Evolutionary conservation across 768 basidiomycete genomes (phyloP), one percentile per base, ranked within the genome.

Genomic region (Tricholoma matsutake): DNA sequence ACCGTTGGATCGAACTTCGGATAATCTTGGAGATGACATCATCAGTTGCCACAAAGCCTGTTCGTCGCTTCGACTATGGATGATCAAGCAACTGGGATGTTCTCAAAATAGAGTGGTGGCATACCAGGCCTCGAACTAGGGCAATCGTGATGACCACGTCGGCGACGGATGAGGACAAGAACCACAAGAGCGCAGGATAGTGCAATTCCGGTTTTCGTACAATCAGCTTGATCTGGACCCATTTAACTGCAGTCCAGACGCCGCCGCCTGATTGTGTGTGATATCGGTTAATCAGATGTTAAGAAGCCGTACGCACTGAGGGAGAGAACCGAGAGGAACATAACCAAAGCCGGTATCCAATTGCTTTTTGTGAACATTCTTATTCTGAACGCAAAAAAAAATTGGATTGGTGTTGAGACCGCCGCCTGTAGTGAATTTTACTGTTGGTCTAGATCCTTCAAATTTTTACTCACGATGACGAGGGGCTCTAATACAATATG

Each of bases 331-430:
- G 64, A 62, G 9, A 69, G 43, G 2, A 69, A 9, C 4, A 52
- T 49, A 11, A 72, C 62, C 18, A 65, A 1, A 16, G 31, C 22
- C 16, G 67, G 54, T 1, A 72, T 60, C 63, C 64, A 67, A 20
- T 49, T 41, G 1, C 63, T 66, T 10, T 60, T 39, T 10, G 63
- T 66, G 14, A 72, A 56, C 8, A 47, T 56, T 54, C 58, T 52
- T 9, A 72, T 67, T 5, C 69, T 55, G 63, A 64, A 66, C 0
- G 68, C 65, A 11, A 71, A 66, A 31, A 71, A 71, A 2, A 64
- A 3, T 58, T 71, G 71, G 0, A 71, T 68, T 1, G 68, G 67
- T 3, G 67, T 63, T 5, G 71, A 68, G 16, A 69, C 57, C 4
- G 59, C 54, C 10, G 64, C 65, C 69, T 72, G 34, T 6, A 6